phyloP scores from a whole-genome alignment of 1,139 yeast species.

The Diutina pseudorugosa region DNA sequence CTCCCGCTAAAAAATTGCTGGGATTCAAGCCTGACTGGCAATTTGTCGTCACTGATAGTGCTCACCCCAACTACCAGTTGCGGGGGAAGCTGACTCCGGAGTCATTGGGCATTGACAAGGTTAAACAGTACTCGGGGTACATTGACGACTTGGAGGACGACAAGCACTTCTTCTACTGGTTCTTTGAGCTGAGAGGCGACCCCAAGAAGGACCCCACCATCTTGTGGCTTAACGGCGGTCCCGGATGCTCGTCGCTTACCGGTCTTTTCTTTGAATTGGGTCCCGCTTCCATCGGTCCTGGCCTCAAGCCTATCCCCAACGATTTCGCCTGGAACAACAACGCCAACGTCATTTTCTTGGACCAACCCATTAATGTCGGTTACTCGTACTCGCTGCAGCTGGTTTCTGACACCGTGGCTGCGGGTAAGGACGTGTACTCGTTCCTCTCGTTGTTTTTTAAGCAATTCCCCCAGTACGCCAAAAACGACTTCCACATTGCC shows the following conservation, averaged over 20 bases:
- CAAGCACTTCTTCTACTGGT: slow-evolving; percentile 76
- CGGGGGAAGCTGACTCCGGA: slow-evolving; percentile 43
- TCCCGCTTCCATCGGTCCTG: slow-evolving; percentile 59
- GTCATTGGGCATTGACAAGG: slow-evolving; percentile 61
- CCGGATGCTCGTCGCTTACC: slow-evolving; percentile 83
- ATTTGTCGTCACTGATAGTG: slow-evolving; percentile 33
- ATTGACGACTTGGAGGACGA: slow-evolving; percentile 75
- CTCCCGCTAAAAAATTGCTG: slow-evolving; percentile 36
- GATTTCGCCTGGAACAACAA: slow-evolving; percentile 82
- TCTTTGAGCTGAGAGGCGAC: slow-evolving; percentile 83
- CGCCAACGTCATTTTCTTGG: slow-evolving; percentile 84
- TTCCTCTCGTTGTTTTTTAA: slow-evolving; percentile 83
- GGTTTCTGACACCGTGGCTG: slow-evolving; percentile 71
- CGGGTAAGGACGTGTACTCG: slow-evolving; percentile 88
- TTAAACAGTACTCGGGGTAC: slow-evolving; percentile 79
- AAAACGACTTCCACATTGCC: slow-evolving; percentile 76
- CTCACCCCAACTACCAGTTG: slow-evolving; percentile 43
- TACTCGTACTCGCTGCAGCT: slow-evolving; percentile 61
- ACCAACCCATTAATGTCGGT: slow-evolving; percentile 92
- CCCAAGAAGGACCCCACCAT: slow-evolving; percentile 77
- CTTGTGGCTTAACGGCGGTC: slow-evolving; percentile 86
- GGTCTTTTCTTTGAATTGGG: slow-evolving; percentile 92
- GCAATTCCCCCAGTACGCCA: slow-evolving; percentile 75
- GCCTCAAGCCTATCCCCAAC: slow-evolving; percentile 61
- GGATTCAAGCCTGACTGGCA: slow-evolving; percentile 35